These are phyloP conservation scores for Eucalyptus cloeziana DNA, from an alignment of 345 rosid genomes.

Conservation along the genomic window DNA sequence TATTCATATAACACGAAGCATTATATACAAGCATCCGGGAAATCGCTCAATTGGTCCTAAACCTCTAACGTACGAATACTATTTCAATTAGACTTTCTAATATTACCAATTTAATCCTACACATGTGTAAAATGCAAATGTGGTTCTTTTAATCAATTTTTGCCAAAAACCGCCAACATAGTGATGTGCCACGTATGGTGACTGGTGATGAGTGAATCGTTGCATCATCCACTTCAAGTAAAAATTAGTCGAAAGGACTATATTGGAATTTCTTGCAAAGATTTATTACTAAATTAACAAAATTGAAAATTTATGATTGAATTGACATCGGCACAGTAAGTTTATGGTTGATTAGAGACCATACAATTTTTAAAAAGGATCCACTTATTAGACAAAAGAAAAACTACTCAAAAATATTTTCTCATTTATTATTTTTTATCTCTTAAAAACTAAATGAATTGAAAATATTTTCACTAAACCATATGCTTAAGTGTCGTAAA, in stretches of 20 bases:
- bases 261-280: background rate
- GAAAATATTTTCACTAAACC: too few relatives aligned
- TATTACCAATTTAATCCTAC: background rate
- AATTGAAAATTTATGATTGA: background rate
- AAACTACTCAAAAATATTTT: too few relatives aligned
- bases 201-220: background rate
- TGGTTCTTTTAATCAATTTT: background rate
- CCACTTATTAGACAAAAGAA: background rate
- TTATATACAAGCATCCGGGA: accelerated
- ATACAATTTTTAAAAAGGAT: background rate
- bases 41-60: accelerated
- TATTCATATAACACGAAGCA: background rate
- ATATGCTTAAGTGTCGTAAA: background rate
- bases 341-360: background rate
- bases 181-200: accelerated
- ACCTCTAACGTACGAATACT: accelerated
- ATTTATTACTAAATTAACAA: background rate
- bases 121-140: background rate
- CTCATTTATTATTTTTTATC: too few relatives aligned
- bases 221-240: accelerated
- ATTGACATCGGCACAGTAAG: accelerated
- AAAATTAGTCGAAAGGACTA: background rate
- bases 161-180: too few relatives aligned
- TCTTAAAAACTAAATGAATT: too few relatives aligned
- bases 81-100: background rate